Percentiles rank a stretch among this genome's conserved stretches.
Evolutionary conservation across 2,329 filamentous ascomycete species (phyloP).

Genomic region (Dissoconium aciculare): DNA sequence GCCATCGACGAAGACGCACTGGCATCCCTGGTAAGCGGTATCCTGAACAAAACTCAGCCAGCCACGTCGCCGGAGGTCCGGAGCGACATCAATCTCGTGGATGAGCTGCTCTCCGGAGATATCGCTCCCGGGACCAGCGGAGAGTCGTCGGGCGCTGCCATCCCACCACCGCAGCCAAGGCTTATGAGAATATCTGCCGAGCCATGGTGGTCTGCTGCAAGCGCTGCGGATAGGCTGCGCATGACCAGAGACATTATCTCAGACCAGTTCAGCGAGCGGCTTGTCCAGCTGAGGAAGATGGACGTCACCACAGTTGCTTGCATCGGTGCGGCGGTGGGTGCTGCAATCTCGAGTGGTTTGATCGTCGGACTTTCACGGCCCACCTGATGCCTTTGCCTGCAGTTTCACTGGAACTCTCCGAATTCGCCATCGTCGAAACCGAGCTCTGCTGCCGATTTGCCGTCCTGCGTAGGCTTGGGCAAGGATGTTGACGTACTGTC

Average conservation of each 20-base stretch:
- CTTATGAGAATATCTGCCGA: conserved; percentile 3
- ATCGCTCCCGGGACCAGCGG: not conserved
- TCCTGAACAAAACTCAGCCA: no score
- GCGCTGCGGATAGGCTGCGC: not conserved
- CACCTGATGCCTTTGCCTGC: no score
- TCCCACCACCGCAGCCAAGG: conserved; percentile 2
- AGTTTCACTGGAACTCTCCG: conserved; percentile 58
- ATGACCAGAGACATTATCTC: conserved; percentile 11
- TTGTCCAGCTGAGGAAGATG: conserved; percentile 31
- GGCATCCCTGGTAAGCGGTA: conserved; percentile 1
- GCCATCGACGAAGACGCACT: conserved; percentile 5
- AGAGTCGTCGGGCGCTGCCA: not conserved
- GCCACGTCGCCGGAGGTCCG: conserved; percentile 10
- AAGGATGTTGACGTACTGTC: no score
- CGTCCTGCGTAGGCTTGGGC: no score
- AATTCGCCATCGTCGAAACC: conserved; percentile 82
- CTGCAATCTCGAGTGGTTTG: conserved; percentile 23
- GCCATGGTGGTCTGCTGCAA: no score
- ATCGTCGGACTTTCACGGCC: no score
- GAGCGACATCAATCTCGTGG: conserved; percentile 2
- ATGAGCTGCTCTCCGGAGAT: not conserved
- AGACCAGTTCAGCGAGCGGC: conserved; percentile 30
- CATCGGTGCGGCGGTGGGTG: conserved; percentile 31
- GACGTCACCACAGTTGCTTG: conserved; percentile 33
- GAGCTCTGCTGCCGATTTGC: conserved; percentile 41